Base-by-base conservation (phyloP, 352 stramenopile species). In the Phytophthora melonis region DNA sequence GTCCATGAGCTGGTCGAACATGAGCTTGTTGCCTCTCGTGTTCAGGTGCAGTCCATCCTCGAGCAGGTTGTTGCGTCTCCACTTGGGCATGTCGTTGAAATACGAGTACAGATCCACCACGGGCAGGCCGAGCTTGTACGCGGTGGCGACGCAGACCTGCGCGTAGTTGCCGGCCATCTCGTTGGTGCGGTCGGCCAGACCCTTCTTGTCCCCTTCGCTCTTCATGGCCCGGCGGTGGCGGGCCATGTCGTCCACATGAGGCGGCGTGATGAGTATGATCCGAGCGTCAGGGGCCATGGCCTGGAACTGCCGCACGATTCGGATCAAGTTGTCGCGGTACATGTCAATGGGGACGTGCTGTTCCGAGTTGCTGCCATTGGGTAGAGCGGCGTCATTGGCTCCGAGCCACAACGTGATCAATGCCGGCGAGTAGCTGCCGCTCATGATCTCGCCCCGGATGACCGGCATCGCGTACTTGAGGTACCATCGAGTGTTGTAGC, bases 401-500 rank as follows among this genome's bases (percentile, higher is more conserved):
- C 86, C 86, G 5, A 92, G 70, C 77, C 80, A 91, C n/a, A 93
- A 9, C 18, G 77, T 89, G 21, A 92, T 70, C 10, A 93, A 57
- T 2, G 67, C 68, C 2, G 81, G 78, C 21, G 64, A 59, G 66
- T 80, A 76, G 66, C 67, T 65, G 10, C 67, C 58, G 43, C 36
- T 65, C 73, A 68, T 6, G 25, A 77, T 70, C 56, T 92, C 83
- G 1, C 73, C 43, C 10, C 63, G 60, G 5, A 89, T 65, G 11
- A 82, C 56, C 3, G 84, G 83, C n/a, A 92, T 73, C 7, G 76
- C 76, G 18, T 78, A 77, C 32, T 86, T 62, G 25, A 86, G 54
- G 19, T 78, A 81, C 76, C 79, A 87, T 16, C 74, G 65, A 4
- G 78, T 84, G 41, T 80, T 87, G 72, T 81, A 88, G 9, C 74